These are phyloP conservation scores for Centrapalus pauciflorus DNA, from an alignment of 129 eudicot species.

Conservation along the genomic window DNA sequence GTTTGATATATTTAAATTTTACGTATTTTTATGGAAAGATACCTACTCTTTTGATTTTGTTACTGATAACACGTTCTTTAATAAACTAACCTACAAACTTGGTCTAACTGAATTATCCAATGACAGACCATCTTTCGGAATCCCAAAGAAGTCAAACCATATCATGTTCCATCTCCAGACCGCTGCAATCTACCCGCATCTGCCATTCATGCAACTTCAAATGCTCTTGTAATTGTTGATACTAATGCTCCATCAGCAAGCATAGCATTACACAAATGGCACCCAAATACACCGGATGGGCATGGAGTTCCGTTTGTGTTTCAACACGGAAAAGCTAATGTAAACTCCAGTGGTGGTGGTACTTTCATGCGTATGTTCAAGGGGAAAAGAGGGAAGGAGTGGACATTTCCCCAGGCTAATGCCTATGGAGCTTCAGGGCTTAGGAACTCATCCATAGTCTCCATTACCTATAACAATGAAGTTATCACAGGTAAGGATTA, in stretches of 20 bases:
- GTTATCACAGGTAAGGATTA: slow-evolving; percentile 73
- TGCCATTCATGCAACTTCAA: slow-evolving; percentile 74
- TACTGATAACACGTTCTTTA: too few species aligned
- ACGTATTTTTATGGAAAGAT: not conserved
- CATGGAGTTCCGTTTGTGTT: slow-evolving; percentile 79
- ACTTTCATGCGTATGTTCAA: slow-evolving; percentile 74
- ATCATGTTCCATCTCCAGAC: slow-evolving; percentile 64
- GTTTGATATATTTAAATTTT: not conserved
- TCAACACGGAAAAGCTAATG: slow-evolving; percentile 63
- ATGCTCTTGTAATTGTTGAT: slow-evolving; percentile 75
- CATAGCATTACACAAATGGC: slow-evolving; percentile 93
- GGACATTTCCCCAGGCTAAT: slow-evolving; percentile 74
- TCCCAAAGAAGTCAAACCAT: slow-evolving; percentile 68
- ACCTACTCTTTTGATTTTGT: not conserved
- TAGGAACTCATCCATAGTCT: slow-evolving; percentile 56
- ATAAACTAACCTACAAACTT: too few species aligned
- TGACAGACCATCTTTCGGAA: slow-evolving; percentile 82
- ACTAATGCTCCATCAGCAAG: slow-evolving; percentile 67
- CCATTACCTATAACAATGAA: slow-evolving; percentile 70
- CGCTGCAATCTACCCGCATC: slow-evolving; percentile 93
- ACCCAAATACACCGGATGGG: slow-evolving; percentile 94
- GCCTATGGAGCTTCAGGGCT: slow-evolving; percentile 75
- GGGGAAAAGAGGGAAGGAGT: slow-evolving; percentile 42
- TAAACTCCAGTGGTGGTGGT: slow-evolving; percentile 50
- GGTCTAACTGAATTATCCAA: too few species aligned